Evolutionary conservation across 73 alveolate species (phyloP), one percentile per base, ranked within the genome.

Genomic region (Blepharisma japonicum): DNA sequence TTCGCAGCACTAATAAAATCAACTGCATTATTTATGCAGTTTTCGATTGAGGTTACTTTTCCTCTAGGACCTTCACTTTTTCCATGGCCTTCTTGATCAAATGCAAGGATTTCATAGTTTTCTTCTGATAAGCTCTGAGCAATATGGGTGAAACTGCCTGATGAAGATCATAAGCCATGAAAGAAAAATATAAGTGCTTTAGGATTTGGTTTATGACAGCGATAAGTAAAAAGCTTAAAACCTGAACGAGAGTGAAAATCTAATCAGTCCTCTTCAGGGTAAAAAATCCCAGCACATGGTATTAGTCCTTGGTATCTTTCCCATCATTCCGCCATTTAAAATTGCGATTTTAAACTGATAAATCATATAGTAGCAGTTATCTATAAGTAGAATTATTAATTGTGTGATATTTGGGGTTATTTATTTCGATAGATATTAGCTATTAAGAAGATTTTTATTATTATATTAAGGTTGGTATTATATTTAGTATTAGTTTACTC

Each of bases 61-160:
- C 74, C 74, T 20, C 74, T n/a, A 25, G 23, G 14, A 2, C 74
- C 74, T 61, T 61, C 47, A 61, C 49, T 18, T 25, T 5, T 0
- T 9, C 74, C 74, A 61, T 61, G 74, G 11, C 74, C 74, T 20
- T 39, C 18, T n/a, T 14, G 23, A 48, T 61, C 74, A 61, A 18
- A 61, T 14, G 74, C 74, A 8, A 61, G 18, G 47, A 61, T 39
- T 61, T 61, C 74, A 61, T 39, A 61, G 47, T 39, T 39, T 14
- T n/a, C 46, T 9, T 25, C 74, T 61, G 74, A n/a, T 18, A 61
- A 25, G 0, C 18, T 25, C 23, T 61, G 14, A 14, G 74, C 74
- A 20, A 61, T 61, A 25, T 14, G 46, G 47, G 47, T 39, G 14
- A 39, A 14, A 8, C 47, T n/a, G 14, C 23, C 47, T 8, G 74